A percentile compares a stretch with the other conserved stretches of the same genome.
Evolutionary conservation across 139 green algal species (phyloP).

Genomic region (Chloropicon primus): DNA sequence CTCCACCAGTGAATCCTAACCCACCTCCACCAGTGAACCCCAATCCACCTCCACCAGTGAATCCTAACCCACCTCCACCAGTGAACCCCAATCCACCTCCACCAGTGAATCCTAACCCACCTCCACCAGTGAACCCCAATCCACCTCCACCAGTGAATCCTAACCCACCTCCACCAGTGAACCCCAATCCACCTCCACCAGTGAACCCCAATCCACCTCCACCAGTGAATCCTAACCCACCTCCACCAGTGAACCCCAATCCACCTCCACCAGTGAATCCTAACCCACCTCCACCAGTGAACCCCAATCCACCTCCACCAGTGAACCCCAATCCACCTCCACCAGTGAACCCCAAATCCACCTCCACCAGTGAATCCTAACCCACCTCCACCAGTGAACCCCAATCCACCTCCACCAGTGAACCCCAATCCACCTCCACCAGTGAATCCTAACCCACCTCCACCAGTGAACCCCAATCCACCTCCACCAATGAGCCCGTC

Average conservation of each 20-base stretch:
- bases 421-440: background rate
- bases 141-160: background rate
- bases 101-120: background rate
- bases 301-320: background rate
- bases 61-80: background rate
- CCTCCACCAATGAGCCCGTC: background rate
- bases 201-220: background rate
- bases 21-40: background rate
- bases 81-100: background rate
- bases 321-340: background rate
- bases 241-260: background rate
- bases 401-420: background rate
- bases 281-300: background rate
- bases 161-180: background rate
- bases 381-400: background rate
- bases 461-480: background rate
- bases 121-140: background rate
- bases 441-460: background rate
- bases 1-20: background rate
- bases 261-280: background rate
- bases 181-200: background rate
- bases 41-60: background rate
- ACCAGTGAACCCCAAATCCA: background rate
- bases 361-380: background rate
- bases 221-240: background rate